Base-by-base conservation (phyloP, 345 rosid species). In the Citrus mangshanensis region DNA sequence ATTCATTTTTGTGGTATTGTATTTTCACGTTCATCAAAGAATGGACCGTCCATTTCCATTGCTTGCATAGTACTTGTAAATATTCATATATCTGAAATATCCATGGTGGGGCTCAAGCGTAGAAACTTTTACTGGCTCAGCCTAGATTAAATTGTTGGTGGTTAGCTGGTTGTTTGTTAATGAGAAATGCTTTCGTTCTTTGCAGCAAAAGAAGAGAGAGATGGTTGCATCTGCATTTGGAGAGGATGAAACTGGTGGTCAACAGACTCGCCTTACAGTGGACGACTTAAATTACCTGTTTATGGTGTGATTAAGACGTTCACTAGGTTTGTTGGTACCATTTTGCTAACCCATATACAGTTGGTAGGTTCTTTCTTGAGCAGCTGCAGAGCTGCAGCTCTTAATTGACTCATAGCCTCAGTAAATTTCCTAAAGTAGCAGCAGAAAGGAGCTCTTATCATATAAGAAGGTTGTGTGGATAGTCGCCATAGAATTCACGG, bases 151-250 rank as follows among this genome's bases (percentile, higher is more conserved):
- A 7, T 65, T 34, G 24, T 34, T 34, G 42, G 6, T 21, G 42
- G 69, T 8, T 65, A 7, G 46, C 25, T 32, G 38, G 6, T 9
- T 19, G 49, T 58, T 42, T 37, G 67, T 34, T 49, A 13, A 51
- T 24, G 60, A 60, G 62, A 65, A 46, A 9, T 28, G 10, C 6
- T 65, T 73, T 19, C 18, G 51, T 73, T 38, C 51, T 38, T 55
- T 80, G 77, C 94, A 95, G 98, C 88, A 86, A 93, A 92, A 93
- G 91, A 95, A 95, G 89, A 91, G 97, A 85, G 89, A 77, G 86
- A 92, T 96, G 98, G 97, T 94, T 37, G 91, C 98, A 18, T 93
- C 97, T 71, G 99, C 98, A 42, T 92, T 96, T 67, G 99, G 97
- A 74, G 99, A 96, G 85, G 99, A 95, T 76, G 94, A 93, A 80